Base-by-base conservation (phyloP, 768 basidiomycete genomes). In the Collybia sordida region DNA sequence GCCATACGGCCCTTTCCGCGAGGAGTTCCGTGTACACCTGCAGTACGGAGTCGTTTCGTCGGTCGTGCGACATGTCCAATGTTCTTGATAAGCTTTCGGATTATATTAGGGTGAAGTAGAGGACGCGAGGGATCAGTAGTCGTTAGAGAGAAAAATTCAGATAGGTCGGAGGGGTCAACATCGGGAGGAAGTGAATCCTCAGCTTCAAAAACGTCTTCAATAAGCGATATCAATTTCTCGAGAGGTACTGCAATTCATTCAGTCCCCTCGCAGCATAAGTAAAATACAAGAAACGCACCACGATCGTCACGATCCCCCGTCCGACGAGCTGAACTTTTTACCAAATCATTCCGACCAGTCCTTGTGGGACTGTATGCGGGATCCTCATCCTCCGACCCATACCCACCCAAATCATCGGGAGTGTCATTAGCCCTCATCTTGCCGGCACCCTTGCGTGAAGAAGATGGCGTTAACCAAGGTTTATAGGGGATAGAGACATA, bases 121-220 rank as follows among this genome's bases (percentile, higher is more conserved):
- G 90, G 90, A 18, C 74, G 74, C 4, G 82, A 70, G 42, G 71
- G 66, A 50, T 90, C 85, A 19, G 41, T 48, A 3, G 65, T 57
- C 6, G 70, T 70, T 19, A 83, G 93, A 66, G 84, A 93, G 61
- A 74, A 87, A 6, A 85, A 79, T 23, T 72, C 61, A 3, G 83
- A 73, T 11, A 92, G 70, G 44, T 83, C 75, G 12, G 62, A 52
- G n/a, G 70, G 52, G 34, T 78, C 74, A 2, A 72, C 64, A 42
- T 88, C 85, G 0, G 81, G 70, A 2, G 85, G 77, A 14, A 92
- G 70, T 0, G 76, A 64, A 61, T 94, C 93, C 57, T 90, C 85
- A 0, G 88, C 84, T 54, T 89, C 86, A 49, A 96, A 89, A 14
- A 97, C 78, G 47, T 96, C 93, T 55, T 93, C 90, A 1, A 96